Conservation (phyloP, 2,329 filamentous ascomycete species). For the Monosporascus sp. region DNA sequence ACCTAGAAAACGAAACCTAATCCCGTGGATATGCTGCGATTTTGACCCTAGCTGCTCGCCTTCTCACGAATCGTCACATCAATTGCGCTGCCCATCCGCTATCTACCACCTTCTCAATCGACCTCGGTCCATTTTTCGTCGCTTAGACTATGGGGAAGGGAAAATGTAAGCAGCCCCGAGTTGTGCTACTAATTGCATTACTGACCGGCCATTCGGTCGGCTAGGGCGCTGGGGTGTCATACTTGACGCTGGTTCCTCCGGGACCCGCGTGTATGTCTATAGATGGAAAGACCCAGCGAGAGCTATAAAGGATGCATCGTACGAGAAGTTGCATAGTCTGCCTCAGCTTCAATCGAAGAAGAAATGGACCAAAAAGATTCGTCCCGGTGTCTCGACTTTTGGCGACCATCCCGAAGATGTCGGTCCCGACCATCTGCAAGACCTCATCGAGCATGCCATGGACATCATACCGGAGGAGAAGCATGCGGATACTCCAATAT, state of each 20-base stretch:
- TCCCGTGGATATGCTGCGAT: not conserved
- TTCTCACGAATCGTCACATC: not conserved
- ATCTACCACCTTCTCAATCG: not conserved
- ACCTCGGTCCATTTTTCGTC: not conserved
- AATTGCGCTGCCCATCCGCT: too few species aligned
- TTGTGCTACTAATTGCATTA: not conserved
- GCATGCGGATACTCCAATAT: slow-evolving; percentile 81
- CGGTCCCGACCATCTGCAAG: slow-evolving; percentile 74
- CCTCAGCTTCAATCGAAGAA: slow-evolving; percentile 80
- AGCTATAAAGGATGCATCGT: slow-evolving; percentile 56
- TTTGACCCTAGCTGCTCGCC: not conserved
- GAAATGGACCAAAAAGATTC: slow-evolving; percentile 88
- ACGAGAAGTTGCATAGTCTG: slow-evolving; percentile 59
- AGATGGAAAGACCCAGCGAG: slow-evolving; percentile 77
- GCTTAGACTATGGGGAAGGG: not conserved
- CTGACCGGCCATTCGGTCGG: not conserved
- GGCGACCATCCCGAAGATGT: slow-evolving; percentile 70
- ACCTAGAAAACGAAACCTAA: too few species aligned
- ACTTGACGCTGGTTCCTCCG: slow-evolving; percentile 95
- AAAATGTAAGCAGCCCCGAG: not conserved
- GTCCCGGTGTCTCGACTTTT: slow-evolving; percentile 89
- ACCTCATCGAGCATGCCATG: slow-evolving; percentile 76
- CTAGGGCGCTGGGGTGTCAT: slow-evolving; percentile 81
- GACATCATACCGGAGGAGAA: slow-evolving; percentile 70
- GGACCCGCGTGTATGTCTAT: slow-evolving; percentile 91